Base-by-base conservation (phyloP, 495 filamentous ascomycete genomes). In the Wilcoxina mikolae region DNA sequence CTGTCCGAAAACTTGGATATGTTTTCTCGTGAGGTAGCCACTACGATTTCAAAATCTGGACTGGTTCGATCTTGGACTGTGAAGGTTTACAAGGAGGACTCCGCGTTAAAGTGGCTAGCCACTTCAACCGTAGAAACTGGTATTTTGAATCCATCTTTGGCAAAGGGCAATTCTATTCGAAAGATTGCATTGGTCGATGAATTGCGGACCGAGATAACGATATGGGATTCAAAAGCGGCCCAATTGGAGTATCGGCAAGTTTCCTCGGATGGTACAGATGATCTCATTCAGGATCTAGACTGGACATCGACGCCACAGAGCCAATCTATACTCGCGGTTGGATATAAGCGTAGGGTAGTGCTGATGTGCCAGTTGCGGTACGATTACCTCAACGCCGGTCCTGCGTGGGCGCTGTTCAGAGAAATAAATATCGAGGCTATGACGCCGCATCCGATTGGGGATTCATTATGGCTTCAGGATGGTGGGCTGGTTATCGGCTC, bases 301-400 rank as follows among this genome's bases (percentile, higher is more conserved):
- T 96, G 90, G 90, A 90, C 89, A 1, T 89, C 85, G 5, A 95
- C 90, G 0, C 87, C 90, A 0, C 87, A 94, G 60, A 79, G 77
- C 58, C 90, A 95, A 65, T 90, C 86, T 2, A 85, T 96, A 54
- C 76, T 96, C 11, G 85, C 90, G 5, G 85, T 95, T 31, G 89
- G 90, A 3, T 95, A 95, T 64, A 80, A 82, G 11, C 84, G 90
- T 58, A 78, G 83, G 51, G 83, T 96, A 20, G 65, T 91, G 25
- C 73, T 96, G 2, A 73, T 94, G n/a, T 81, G 84, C 22, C 89
- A 96, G 67, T 81, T 94, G 70, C 83, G 90, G 22, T 96, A 90
- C 63, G 90, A 96, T 65, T 95, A 96, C 62, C 70, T 94, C 38
- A 84, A 90, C 55, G 79, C 86, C 51, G 83, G 81, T n/a, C 84